These are phyloP conservation scores for Nepenthes mirabilis DNA, from an alignment of 148 eudicot species.

Conservation along the genomic window DNA sequence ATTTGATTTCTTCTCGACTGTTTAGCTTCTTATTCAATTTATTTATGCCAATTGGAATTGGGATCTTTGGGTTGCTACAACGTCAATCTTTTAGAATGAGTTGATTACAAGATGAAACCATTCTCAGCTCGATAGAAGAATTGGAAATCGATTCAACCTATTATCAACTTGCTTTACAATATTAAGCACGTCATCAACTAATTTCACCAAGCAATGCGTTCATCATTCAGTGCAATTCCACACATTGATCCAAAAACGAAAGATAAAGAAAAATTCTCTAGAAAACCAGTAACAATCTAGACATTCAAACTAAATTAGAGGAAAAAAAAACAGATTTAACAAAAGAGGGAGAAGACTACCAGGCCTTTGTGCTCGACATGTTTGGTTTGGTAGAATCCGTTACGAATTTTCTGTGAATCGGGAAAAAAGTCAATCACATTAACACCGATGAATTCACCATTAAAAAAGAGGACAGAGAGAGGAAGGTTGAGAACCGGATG, in stretches of 20 bases:
- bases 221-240: too few species aligned
- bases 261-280: not conserved
- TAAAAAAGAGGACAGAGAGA: not conserved
- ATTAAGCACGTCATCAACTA: not conserved
- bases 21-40: too few species aligned
- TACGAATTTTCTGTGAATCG: slow-evolving; percentile 42
- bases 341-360: slow-evolving; percentile 16
- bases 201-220: too few species aligned
- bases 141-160: too few species aligned
- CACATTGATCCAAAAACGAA: too few species aligned
- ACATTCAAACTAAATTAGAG: not conserved
- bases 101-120: too few species aligned
- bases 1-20: too few species aligned
- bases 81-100: too few species aligned
- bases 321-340: not conserved
- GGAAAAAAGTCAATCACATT: not conserved
- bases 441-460: not conserved
- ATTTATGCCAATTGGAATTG: too few species aligned
- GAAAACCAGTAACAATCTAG: not conserved
- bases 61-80: too few species aligned
- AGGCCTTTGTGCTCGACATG: slow-evolving; percentile 84
- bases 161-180: not conserved
- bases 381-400: slow-evolving; percentile 61
- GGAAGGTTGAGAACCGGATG: not conserved
- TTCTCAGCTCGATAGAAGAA: too few species aligned